phyloP scores from a whole-genome alignment of 352 stramenopile genomes.

The Globisporangium echinulatum region DNA sequence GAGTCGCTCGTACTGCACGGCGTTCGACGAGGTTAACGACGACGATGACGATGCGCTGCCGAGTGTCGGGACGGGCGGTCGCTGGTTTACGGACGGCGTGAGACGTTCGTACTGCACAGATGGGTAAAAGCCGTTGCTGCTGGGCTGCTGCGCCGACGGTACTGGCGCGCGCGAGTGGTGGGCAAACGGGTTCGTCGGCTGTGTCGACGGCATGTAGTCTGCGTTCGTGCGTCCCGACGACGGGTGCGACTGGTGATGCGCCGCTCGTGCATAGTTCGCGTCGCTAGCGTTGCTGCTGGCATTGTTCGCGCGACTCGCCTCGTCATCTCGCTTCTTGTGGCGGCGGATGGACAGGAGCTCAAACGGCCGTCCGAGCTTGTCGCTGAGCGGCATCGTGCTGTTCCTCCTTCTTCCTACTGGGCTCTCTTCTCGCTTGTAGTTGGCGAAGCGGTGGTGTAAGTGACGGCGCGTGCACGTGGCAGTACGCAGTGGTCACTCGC shows the following conservation, averaged over 20 bases:
- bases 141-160: constrained; percentile 8
- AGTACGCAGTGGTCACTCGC: too few relatives aligned
- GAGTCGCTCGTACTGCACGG: constrained; percentile 9
- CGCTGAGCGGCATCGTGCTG: constrained; percentile 36
- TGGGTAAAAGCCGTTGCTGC: constrained; percentile 19
- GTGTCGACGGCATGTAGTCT: neutral
- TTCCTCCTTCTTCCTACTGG: neutral
- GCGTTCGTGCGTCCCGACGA: neutral
- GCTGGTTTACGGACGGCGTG: constrained; percentile 15
- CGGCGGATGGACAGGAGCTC: constrained; percentile 60
- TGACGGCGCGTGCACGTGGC: too few relatives aligned
- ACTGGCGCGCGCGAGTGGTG: constrained; percentile 7
- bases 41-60: neutral
- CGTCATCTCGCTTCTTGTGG: constrained; percentile 50
- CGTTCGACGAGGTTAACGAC: neutral
- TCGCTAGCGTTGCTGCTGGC: neutral
- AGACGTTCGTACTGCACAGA: constrained; percentile 18
- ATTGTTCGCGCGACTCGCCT: neutral
- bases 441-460: too few relatives aligned
- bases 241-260: constrained; percentile 5
- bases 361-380: constrained; percentile 50
- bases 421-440: neutral
- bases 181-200: constrained; percentile 8
- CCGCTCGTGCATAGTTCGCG: constrained; percentile 3
- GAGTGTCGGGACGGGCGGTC: constrained; percentile 1